phyloP scores from a whole-genome alignment of 1,139 yeast species.

The Saccharomyces hybrid region DNA sequence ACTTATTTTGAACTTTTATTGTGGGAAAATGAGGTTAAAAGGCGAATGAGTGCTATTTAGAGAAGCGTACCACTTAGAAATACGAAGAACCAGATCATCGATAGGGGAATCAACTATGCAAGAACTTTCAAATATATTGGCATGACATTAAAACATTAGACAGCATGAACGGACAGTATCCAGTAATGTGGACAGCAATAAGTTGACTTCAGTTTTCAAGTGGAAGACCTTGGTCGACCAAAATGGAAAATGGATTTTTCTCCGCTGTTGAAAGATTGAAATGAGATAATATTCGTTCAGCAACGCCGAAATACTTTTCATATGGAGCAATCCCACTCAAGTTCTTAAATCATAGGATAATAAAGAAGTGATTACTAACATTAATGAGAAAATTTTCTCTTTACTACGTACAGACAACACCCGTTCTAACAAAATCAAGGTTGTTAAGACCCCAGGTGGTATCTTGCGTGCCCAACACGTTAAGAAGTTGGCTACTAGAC shows the following conservation, averaged over 20 bases:
- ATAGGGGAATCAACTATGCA: neutral
- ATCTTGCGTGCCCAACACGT: slow-evolving; percentile 94
- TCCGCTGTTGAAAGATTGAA: neutral
- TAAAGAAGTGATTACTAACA: slow-evolving; percentile 35
- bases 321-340: neutral
- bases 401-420: slow-evolving; percentile 67
- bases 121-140: neutral
- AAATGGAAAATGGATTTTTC: neutral
- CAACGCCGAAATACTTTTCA: neutral
- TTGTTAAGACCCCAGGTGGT: slow-evolving; percentile 99
- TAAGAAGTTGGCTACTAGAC: slow-evolving; percentile 91
- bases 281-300: neutral
- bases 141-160: neutral
- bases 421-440: slow-evolving; percentile 98
- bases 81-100: neutral
- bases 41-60: neutral
- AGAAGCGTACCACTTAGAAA: neutral
- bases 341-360: neutral
- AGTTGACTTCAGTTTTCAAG: neutral
- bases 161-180: neutral
- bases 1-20: neutral
- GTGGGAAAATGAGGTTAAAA: neutral
- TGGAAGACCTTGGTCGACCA: neutral
- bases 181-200: neutral
- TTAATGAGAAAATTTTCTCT: neutral